Percentiles rank a stretch among this genome's conserved stretches.
Conservation (phyloP, 306 rosid species). For the Cicer arietinum region DNA sequence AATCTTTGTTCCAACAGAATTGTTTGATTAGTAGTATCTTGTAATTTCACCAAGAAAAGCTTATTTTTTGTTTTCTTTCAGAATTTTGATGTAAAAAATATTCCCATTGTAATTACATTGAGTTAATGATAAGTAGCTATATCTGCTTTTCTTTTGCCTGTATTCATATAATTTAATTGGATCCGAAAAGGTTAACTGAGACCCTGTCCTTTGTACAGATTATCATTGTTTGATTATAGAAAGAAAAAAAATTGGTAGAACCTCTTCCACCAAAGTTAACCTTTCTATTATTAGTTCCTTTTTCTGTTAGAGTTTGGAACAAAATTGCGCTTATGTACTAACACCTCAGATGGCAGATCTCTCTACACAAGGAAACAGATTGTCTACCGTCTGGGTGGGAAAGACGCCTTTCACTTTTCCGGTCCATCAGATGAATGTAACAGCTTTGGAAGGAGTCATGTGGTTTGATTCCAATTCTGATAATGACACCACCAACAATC, state of each 20-base stretch:
- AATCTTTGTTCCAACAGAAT: constrained; percentile 49
- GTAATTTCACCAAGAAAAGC: constrained; percentile 43
- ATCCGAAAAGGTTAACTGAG: constrained; percentile 15
- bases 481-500: too few relatives aligned
- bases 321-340: not conserved
- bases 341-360: not conserved
- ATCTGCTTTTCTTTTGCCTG: constrained; percentile 34
- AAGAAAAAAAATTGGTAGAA: not conserved
- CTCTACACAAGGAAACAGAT: too few relatives aligned
- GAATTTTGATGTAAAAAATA: constrained; percentile 63
- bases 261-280: too few relatives aligned
- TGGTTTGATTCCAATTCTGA: too few relatives aligned
- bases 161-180: constrained; percentile 14
- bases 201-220: not conserved
- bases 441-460: too few relatives aligned
- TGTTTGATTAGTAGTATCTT: constrained; percentile 51
- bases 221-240: not conserved
- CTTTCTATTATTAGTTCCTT: too few relatives aligned
- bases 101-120: constrained; percentile 51
- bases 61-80: constrained; percentile 49
- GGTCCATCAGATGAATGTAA: too few relatives aligned
- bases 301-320: not conserved
- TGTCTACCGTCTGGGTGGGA: too few relatives aligned
- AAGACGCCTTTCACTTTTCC: too few relatives aligned
- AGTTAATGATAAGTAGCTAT: constrained; percentile 59